phyloP scores from a whole-genome alignment of 306 rosid genomes.

The Corylus americana region DNA sequence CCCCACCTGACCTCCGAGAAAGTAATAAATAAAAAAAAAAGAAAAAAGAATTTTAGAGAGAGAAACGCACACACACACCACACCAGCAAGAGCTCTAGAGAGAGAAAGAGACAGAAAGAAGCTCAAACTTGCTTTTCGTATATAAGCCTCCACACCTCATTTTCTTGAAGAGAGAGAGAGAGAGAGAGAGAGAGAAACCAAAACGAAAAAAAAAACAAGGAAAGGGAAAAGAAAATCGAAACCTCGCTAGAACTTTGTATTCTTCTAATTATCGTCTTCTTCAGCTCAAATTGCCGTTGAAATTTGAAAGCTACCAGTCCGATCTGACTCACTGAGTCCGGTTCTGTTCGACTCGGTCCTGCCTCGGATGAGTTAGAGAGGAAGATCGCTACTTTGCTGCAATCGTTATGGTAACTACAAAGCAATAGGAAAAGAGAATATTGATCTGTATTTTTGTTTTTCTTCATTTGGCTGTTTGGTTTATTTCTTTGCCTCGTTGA shows the following conservation, averaged over 20 bases:
- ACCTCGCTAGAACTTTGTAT: constrained; percentile 42
- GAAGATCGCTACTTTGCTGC: constrained; percentile 51
- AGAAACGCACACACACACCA: constrained; percentile 25
- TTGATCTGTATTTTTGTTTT: not conserved
- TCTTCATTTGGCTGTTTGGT: constrained; percentile 14
- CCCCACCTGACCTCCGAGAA: constrained; percentile 41
- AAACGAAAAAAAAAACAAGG: constrained; percentile 8
- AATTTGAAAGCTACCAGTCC: constrained; percentile 46
- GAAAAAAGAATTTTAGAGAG: constrained; percentile 25
- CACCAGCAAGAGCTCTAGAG: constrained; percentile 34
- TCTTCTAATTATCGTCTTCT: constrained; percentile 52
- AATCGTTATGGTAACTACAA: constrained; percentile 79
- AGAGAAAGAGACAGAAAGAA: constrained; percentile 39
- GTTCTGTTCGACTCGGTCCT: constrained; percentile 38
- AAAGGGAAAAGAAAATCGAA: constrained; percentile 17
- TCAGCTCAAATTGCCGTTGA: constrained; percentile 44
- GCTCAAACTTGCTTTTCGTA: constrained; percentile 40
- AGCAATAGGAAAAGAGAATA: not conserved
- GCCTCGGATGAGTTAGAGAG: constrained; percentile 83
- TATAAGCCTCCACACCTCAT: constrained; percentile 37
- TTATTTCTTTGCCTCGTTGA: constrained; percentile 46
- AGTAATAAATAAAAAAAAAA: constrained; percentile 14
- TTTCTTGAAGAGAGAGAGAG: constrained; percentile 15
- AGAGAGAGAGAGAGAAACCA: constrained; percentile 13
- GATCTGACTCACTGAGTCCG: constrained; percentile 69